Percentiles rank a stretch among this genome's conserved stretches.
Conservation (phyloP, 108 stramenopile species). For the Nannochloropsis salina region DNA sequence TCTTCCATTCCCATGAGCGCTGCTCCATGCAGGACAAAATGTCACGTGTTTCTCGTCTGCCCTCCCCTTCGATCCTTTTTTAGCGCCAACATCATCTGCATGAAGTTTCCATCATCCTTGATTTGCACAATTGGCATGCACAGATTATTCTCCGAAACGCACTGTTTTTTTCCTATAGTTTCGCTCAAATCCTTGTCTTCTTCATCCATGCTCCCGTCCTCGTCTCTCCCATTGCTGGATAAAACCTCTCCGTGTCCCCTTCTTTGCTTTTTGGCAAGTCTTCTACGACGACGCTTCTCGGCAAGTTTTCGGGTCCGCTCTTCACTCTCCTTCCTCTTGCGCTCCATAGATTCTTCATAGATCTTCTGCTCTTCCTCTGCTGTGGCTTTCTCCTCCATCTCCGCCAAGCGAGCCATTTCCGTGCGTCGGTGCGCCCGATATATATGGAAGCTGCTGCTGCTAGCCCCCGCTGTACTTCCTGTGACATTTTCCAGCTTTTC, state of each 20-base stretch:
- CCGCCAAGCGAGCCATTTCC: neutral
- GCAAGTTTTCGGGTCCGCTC: neutral
- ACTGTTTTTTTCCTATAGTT: neutral
- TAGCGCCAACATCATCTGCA: constrained; percentile 3
- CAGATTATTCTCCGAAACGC: neutral
- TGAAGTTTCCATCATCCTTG: neutral
- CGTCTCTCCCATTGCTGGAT: neutral
- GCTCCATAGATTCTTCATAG: neutral
- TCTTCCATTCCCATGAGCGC: too few species aligned
- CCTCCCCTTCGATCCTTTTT: neutral
- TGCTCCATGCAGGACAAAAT: too few species aligned
- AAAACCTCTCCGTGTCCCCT: too few species aligned
- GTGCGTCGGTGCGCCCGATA: constrained; percentile 9
- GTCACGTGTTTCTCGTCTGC: neutral
- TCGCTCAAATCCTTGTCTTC: neutral
- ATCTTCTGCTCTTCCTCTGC: constrained; percentile 8
- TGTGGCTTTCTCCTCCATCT: neutral
- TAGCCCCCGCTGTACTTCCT: neutral
- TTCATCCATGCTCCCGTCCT: neutral
- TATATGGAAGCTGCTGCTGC: constrained; percentile 9
- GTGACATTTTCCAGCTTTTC: neutral
- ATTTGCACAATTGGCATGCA: neutral
- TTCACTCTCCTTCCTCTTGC: neutral
- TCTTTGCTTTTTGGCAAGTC: neutral
- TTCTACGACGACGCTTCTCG: constrained; percentile 13